Conservation (phyloP, 176 grass and related monocot genomes). For the Ampelocalamus luodianensis region DNA sequence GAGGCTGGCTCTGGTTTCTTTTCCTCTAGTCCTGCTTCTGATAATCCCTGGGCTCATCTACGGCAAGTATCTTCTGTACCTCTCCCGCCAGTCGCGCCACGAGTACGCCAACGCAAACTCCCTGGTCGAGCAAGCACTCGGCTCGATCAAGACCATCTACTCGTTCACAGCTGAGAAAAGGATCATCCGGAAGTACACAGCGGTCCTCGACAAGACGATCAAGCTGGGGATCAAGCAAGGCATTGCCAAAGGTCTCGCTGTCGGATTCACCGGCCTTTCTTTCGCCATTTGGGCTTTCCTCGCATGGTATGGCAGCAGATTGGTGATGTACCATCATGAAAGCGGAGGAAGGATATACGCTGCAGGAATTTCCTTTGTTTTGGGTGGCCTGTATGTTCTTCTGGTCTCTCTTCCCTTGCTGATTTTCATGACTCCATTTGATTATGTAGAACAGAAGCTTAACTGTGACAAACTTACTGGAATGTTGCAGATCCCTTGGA, state of each 20-base stretch:
- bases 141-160: conserved; percentile 89
- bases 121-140: conserved; percentile 79
- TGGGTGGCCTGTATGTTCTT: conserved; percentile 88
- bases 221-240: conserved; percentile 94
- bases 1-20: conserved; percentile 92
- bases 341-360: conserved; percentile 92
- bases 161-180: conserved; percentile 93
- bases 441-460: conserved; percentile 22
- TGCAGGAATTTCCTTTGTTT: conserved; percentile 91
- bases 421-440: conserved; percentile 2
- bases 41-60: conserved; percentile 95
- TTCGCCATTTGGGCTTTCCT: conserved; percentile 97
- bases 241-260: conserved; percentile 86
- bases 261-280: conserved; percentile 79
- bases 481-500: conserved; percentile 83
- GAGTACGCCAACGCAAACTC: conserved; percentile 78
- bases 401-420: not conserved
- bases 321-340: conserved; percentile 85
- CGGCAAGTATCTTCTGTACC: conserved; percentile 90
- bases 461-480: conserved; percentile 20
- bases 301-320: conserved; percentile 85
- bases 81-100: conserved; percentile 58
- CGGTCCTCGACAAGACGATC: conserved; percentile 71
- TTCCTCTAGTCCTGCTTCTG: conserved; percentile 77
- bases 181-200: conserved; percentile 71